Evolutionary conservation across 768 basidiomycete genomes (phyloP).

Genomic region (Amylocystis lapponica): DNA sequence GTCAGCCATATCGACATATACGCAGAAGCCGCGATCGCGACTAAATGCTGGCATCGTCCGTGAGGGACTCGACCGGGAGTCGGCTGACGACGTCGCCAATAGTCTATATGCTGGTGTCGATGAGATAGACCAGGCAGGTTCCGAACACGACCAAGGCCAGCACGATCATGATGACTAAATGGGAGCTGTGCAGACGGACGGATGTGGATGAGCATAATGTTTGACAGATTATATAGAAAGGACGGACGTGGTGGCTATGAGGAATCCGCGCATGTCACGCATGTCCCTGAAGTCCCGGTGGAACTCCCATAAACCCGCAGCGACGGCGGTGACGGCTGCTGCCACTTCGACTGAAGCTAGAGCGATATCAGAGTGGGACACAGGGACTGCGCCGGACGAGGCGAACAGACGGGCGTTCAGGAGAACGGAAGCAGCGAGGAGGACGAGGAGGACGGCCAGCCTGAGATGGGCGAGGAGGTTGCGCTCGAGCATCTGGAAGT

Average conservation of each 20-base stretch:
- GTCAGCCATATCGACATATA: no score
- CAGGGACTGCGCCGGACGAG: constrained; percentile 15
- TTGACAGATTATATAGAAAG: constrained; percentile 1
- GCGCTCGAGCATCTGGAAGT: constrained; percentile 75
- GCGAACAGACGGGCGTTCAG: constrained; percentile 49
- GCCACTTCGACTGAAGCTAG: constrained; percentile 48
- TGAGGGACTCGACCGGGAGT: no score
- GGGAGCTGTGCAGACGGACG: constrained; percentile 15
- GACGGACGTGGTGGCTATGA: constrained; percentile 51
- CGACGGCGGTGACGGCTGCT: constrained; percentile 48
- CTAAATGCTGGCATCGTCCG: no score
- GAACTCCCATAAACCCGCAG: constrained; percentile 64
- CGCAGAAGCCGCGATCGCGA: no score
- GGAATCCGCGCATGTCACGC: constrained; percentile 51
- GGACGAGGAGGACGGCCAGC: constrained; percentile 55
- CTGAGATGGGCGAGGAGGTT: constrained; percentile 68
- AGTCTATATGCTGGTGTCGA: no score
- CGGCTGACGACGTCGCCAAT: no score
- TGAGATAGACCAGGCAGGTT: constrained; percentile 20
- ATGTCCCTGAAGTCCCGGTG: constrained; percentile 52
- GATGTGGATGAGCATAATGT: constrained; percentile 3
- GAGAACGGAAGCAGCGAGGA: constrained; percentile 59
- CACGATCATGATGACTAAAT: constrained; percentile 20
- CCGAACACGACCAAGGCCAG: constrained; percentile 22
- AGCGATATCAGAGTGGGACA: constrained; percentile 28